A percentile compares a stretch with the other conserved stretches of the same genome.
Evolutionary conservation across 1,139 yeast species (phyloP).

Genomic region (Zhuliangozyma blackwelliae): DNA sequence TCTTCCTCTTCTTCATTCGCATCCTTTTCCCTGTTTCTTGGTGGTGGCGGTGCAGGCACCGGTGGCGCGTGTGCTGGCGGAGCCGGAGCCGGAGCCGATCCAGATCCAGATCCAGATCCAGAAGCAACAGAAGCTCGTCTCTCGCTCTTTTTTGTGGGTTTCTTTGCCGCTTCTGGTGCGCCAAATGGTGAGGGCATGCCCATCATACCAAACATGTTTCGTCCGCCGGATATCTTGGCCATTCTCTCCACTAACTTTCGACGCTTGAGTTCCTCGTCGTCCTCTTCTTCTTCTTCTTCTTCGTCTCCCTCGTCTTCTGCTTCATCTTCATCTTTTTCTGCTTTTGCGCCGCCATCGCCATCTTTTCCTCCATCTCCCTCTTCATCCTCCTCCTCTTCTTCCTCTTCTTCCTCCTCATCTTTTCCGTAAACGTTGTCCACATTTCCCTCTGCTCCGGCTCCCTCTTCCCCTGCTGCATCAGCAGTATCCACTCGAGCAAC

Average conservation of each 20-base stretch:
- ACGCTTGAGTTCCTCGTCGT: conserved; percentile 76
- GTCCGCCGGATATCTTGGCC: conserved; percentile 93
- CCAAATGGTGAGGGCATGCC: conserved; percentile 49
- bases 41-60: conserved; percentile 2
- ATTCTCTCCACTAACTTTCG: conserved; percentile 83
- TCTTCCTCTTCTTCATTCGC: conserved; percentile 7
- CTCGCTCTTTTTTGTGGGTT: conserved; percentile 9
- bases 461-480: background rate
- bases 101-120: too few relatives aligned
- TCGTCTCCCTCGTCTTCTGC: conserved; percentile 18
- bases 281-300: conserved; percentile 36
- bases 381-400: conserved; percentile 5
- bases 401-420: conserved; percentile 3
- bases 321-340: conserved; percentile 10
- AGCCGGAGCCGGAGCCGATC: too few relatives aligned
- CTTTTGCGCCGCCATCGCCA: conserved; percentile 6
- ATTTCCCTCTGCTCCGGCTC: conserved; percentile 10
- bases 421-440: conserved; percentile 4
- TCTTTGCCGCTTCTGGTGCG: conserved; percentile 17
- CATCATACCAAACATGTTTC: conserved; percentile 84
- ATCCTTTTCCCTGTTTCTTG: background rate
- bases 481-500: background rate
- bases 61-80: background rate
- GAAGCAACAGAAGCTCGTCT: too few relatives aligned
- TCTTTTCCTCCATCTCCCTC: conserved; percentile 5